phyloP scores from a whole-genome alignment of 192 early-diverging fungal species.

The Rhizophagus clarus region DNA sequence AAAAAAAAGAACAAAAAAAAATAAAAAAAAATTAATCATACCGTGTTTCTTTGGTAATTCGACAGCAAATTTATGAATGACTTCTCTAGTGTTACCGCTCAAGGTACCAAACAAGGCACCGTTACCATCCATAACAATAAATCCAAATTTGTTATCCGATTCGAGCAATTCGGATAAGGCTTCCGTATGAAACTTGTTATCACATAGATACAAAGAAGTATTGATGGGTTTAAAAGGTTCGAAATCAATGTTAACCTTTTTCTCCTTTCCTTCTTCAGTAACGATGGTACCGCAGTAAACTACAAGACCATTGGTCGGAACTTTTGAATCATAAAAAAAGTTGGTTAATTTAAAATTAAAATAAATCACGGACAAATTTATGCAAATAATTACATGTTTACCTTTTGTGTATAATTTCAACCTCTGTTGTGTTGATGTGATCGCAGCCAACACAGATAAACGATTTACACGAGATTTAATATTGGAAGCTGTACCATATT shows the following conservation, averaged over 20 bases:
- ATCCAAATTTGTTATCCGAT: slow-evolving; percentile 94
- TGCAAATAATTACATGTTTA: slow-evolving; percentile 28
- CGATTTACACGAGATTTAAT: slow-evolving; percentile 99
- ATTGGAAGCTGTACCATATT: slow-evolving; percentile 99
- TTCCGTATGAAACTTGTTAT: slow-evolving; percentile 99
- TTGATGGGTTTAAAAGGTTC: slow-evolving; percentile 99
- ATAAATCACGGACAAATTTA: neutral
- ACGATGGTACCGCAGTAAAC: slow-evolving; percentile 95
- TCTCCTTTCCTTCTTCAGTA: slow-evolving; percentile 99
- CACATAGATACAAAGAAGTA: slow-evolving; percentile 96
- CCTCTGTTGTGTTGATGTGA: slow-evolving; percentile 95
- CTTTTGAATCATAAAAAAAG: slow-evolving; percentile 34
- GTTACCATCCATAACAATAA: slow-evolving; percentile 99
- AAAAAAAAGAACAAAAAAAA: too few relatives aligned
- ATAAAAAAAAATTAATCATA: neutral
- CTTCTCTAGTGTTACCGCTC: slow-evolving; percentile 91
- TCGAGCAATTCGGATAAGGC: slow-evolving; percentile 90
- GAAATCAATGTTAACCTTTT: slow-evolving; percentile 98
- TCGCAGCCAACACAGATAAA: slow-evolving; percentile 94
- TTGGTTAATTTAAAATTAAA: neutral
- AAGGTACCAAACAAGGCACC: slow-evolving; percentile 93
- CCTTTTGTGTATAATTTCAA: slow-evolving; percentile 91
- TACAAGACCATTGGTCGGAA: slow-evolving; percentile 94
- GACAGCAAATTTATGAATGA: slow-evolving; percentile 92
- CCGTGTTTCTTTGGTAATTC: slow-evolving; percentile 99